Conservation (phyloP, 2,329 filamentous ascomycete species). For the Shiraia sp. region DNA sequence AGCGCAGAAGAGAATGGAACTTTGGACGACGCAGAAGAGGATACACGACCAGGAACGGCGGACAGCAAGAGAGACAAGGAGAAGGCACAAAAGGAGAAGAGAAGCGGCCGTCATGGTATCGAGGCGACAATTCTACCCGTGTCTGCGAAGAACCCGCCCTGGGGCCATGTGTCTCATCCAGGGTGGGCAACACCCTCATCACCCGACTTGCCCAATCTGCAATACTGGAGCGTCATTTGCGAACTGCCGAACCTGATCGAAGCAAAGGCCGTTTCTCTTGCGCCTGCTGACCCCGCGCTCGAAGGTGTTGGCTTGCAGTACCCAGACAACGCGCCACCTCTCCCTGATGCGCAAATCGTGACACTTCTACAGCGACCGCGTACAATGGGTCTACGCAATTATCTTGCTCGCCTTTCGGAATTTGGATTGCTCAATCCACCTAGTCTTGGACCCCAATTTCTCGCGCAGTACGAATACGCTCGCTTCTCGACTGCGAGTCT, state of each 20-base stretch:
- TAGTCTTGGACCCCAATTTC: constrained; percentile 62
- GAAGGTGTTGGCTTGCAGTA: constrained; percentile 24
- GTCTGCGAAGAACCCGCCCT: constrained; percentile 59
- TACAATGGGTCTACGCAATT: constrained; percentile 76
- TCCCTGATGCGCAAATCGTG: constrained; percentile 69
- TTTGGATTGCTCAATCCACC: constrained; percentile 65
- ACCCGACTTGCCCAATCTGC: constrained; percentile 74
- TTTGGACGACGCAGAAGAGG: constrained; percentile 16
- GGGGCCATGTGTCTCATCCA: constrained; percentile 82
- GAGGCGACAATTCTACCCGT: constrained; percentile 44
- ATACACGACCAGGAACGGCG: constrained; percentile 22
- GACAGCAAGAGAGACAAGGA: constrained; percentile 29
- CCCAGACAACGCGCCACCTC: constrained; percentile 35
- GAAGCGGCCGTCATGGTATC: constrained; percentile 22
- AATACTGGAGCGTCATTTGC: constrained; percentile 78
- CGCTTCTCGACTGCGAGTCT: constrained; percentile 77
- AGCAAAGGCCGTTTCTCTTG: constrained; percentile 87
- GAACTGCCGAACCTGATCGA: constrained; percentile 91
- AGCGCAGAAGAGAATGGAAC: constrained; percentile 45
- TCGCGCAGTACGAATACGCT: constrained; percentile 78
- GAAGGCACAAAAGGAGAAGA: constrained; percentile 37
- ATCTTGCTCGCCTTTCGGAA: constrained; percentile 70
- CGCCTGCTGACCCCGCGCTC: constrained; percentile 60
- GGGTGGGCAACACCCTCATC: constrained; percentile 86
- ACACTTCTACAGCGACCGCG: constrained; percentile 71